Evolutionary conservation across 768 basidiomycete genomes (phyloP), one percentile per base, ranked within the genome.

Genomic region (Pisolithus albus): DNA sequence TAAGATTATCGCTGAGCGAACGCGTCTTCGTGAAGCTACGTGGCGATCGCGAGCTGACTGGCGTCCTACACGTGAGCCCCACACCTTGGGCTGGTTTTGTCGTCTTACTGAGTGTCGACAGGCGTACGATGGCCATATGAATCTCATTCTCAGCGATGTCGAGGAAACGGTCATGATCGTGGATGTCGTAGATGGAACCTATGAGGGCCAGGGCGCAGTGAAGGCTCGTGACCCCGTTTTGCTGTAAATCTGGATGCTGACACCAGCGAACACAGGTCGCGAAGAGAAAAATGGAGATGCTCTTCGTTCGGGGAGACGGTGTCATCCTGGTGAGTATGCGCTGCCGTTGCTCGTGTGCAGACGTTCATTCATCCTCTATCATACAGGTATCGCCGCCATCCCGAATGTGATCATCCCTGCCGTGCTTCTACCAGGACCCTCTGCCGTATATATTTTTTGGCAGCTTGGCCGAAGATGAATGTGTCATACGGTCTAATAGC

Each of bases 81-180:
- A 19, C n/a, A n/a, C 44, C 53, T 6, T 43, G 39, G 34, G 39
- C 41, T 19, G 23, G 36, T 47, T 30, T 51, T 44, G 49, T 46
- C 36, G 18, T 48, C 50, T 56, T 52, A 50, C 37, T 23, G 56
- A 26, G 52, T 47, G 47, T 54, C 59, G 43, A 11, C 62, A 99
- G 96, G 96, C 96, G 19, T 98, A 98, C 63, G 96, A 99, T 72
- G 96, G 94, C n/a, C 96, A 98, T 70, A 98, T 98, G 96, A 98
- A 99, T 69, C 77, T 99, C 61, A 96, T 99, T 56, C 77, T 99
- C 60, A 93, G 91, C 61, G 91, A 97, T 64, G 96, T 97, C 15
- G 95, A 97, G 65, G 96, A 99, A 73, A 93, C 88, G 2, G 92
- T 98, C 56, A 88, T 94, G 82, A 77, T 96, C 56, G 92, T 97